Conservation (phyloP, 768 basidiomycete species). For the Hypholoma fasciculare region DNA sequence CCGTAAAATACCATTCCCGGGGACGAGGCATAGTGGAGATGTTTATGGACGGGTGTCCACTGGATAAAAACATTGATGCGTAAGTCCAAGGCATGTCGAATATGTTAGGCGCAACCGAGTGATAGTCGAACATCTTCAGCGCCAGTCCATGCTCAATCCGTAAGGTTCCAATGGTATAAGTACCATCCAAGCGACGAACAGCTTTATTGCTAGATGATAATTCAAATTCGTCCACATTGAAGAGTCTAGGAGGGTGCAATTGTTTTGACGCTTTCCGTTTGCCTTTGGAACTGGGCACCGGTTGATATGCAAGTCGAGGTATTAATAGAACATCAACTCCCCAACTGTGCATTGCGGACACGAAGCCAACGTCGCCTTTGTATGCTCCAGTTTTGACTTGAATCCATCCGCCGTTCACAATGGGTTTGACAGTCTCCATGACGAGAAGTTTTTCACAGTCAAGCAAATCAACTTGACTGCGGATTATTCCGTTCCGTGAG, state of each 20-base stretch:
- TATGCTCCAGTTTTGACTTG: neutral
- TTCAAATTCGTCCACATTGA: neutral
- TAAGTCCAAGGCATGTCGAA: slow-evolving; percentile 3
- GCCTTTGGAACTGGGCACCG: neutral
- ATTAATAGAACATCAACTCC: slow-evolving; percentile 3
- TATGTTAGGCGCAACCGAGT: neutral
- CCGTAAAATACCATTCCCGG: neutral
- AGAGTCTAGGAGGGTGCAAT: neutral
- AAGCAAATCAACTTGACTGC: slow-evolving; percentile 18
- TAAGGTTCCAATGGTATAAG: slow-evolving; percentile 8
- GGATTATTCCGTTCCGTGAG: slow-evolving; percentile 11
- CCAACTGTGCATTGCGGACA: neutral
- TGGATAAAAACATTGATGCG: neutral
- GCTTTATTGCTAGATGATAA: neutral
- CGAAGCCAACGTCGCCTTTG: neutral
- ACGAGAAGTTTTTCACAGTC: slow-evolving; percentile 10
- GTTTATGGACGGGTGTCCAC: slow-evolving; percentile 1
- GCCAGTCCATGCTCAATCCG: slow-evolving; percentile 9
- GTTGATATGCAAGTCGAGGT: slow-evolving; percentile 7
- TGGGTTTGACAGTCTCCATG: slow-evolving; percentile 9
- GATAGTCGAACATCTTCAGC: slow-evolving; percentile 2
- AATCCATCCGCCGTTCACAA: neutral
- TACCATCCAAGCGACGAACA: slow-evolving; percentile 8
- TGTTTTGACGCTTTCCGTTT: neutral
- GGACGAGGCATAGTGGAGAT: neutral